Percentiles rank a stretch among this genome's conserved stretches.
phyloP scores from a whole-genome alignment of 2,329 filamentous ascomycete genomes.

The Tothia fuscella region DNA sequence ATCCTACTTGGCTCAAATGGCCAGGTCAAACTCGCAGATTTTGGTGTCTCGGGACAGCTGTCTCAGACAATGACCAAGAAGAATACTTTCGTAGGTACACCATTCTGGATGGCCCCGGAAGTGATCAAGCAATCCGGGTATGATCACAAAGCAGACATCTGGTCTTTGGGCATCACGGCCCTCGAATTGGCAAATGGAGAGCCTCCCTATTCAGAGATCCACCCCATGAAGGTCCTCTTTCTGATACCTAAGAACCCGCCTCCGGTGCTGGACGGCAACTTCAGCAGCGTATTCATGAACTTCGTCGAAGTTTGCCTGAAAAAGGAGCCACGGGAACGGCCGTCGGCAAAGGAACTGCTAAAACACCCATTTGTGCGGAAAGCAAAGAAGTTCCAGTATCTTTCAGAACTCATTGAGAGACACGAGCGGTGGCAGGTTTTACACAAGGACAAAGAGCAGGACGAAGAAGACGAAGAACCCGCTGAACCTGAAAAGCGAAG shows the following conservation, averaged over 20 bases:
- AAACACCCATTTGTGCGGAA: conserved; percentile 82
- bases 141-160: conserved; percentile 95
- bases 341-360: conserved; percentile 73
- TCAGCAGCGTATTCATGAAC: conserved; percentile 37
- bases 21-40: conserved; percentile 94
- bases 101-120: conserved; percentile 99
- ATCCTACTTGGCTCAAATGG: conserved; percentile 79
- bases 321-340: conserved; percentile 79
- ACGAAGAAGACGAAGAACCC: conserved; percentile 40
- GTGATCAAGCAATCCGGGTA: conserved; percentile 98
- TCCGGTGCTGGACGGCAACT: conserved; percentile 51
- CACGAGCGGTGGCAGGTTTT: conserved; percentile 77
- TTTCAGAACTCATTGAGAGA: conserved; percentile 90
- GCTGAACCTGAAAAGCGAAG: conserved; percentile 24
- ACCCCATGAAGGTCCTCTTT: conserved; percentile 97
- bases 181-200: conserved; percentile 85
- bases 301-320: conserved; percentile 58
- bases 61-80: conserved; percentile 99
- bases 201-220: conserved; percentile 89
- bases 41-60: conserved; percentile 90
- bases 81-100: conserved; percentile 95
- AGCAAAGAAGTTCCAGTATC: conserved; percentile 90
- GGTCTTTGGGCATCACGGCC: conserved; percentile 91
- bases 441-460: conserved; percentile 54
- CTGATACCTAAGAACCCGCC: conserved; percentile 91